Percentiles rank a stretch among this genome's conserved stretches.
These are phyloP conservation scores for Pestalotiopsis sp. DNA, from an alignment of 2,329 filamentous ascomycete species.

Conservation along the genomic window DNA sequence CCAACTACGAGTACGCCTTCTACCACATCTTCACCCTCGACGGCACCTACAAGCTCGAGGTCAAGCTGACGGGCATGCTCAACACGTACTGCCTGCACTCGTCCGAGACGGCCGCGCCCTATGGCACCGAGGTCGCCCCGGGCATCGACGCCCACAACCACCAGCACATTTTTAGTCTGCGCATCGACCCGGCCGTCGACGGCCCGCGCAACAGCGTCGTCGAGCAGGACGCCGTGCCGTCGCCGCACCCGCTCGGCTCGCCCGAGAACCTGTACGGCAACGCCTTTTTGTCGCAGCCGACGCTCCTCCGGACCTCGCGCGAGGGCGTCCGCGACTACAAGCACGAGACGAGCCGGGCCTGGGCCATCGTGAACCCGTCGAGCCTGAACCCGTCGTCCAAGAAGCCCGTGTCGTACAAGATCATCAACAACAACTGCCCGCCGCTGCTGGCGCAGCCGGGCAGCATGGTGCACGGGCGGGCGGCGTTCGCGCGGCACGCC, in stretches of 20 bases:
- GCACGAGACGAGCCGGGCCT: conserved; percentile 45
- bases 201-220: conserved; percentile 44
- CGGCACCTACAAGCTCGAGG: conserved; percentile 21
- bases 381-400: conserved; percentile 50
- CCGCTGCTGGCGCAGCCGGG: conserved; percentile 47
- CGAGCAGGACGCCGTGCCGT: conserved; percentile 60
- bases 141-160: conserved; percentile 71
- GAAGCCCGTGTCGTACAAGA: conserved; percentile 52
- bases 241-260: conserved; percentile 44
- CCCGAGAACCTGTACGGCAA: conserved; percentile 48
- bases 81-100: conserved; percentile 21
- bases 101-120: conserved; percentile 31
- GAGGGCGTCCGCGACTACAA: conserved; percentile 57
- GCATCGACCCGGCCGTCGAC: conserved; percentile 68
- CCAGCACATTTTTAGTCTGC: conserved; percentile 68
- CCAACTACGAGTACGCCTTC: conserved; percentile 71
- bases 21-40: conserved; percentile 20
- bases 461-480: conserved; percentile 44
- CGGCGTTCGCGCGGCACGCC: conserved; percentile 47
- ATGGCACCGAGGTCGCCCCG: conserved; percentile 64
- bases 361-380: conserved; percentile 44
- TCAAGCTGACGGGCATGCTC: conserved; percentile 19
- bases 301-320: conserved; percentile 40
- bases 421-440: conserved; percentile 47
- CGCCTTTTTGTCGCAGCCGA: conserved; percentile 47